Evolutionary conservation across 768 basidiomycete genomes (phyloP).

Genomic region (Russula ochroleuca): DNA sequence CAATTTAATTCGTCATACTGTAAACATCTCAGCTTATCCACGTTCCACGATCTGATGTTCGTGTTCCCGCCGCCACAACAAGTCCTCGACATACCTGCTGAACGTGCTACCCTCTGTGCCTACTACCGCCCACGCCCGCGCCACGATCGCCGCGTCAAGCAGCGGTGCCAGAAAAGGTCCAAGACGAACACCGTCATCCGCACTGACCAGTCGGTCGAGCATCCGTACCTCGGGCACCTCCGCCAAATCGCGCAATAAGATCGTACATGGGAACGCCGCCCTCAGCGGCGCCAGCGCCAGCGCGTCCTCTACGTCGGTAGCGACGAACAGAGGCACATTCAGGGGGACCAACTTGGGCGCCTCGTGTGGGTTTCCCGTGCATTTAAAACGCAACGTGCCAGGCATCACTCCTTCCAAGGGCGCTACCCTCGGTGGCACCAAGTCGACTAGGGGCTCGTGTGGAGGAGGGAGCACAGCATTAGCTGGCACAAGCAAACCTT

Average conservation of each 20-base stretch:
- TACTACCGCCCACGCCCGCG: constrained; percentile 51
- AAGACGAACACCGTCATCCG: constrained; percentile 47
- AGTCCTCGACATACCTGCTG: constrained; percentile 61
- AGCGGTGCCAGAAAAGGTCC: constrained; percentile 52
- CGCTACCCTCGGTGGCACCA: constrained; percentile 29
- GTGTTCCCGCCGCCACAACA: constrained; percentile 61
- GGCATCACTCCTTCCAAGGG: background rate
- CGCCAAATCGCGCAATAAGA: constrained; percentile 46
- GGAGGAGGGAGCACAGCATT: constrained; percentile 31
- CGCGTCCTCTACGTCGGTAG: constrained; percentile 53
- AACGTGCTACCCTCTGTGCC: constrained; percentile 77
- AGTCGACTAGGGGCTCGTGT: constrained; percentile 17
- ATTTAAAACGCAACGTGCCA: constrained; percentile 31
- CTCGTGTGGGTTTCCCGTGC: constrained; percentile 41
- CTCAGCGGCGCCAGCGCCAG: constrained; percentile 42
- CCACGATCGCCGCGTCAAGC: constrained; percentile 66
- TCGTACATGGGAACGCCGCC: constrained; percentile 59
- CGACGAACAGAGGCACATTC: constrained; percentile 60
- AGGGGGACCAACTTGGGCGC: constrained; percentile 36
- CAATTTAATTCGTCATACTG: background rate
- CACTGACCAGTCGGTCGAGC: constrained; percentile 33
- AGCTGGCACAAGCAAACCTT: constrained; percentile 12
- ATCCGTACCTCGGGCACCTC: constrained; percentile 12
- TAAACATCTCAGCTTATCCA: constrained; percentile 31
- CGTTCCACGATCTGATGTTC: constrained; percentile 47